Conservation (phyloP, 1,284 basidiomycete species). For the Ceratobasidium sp. region DNA sequence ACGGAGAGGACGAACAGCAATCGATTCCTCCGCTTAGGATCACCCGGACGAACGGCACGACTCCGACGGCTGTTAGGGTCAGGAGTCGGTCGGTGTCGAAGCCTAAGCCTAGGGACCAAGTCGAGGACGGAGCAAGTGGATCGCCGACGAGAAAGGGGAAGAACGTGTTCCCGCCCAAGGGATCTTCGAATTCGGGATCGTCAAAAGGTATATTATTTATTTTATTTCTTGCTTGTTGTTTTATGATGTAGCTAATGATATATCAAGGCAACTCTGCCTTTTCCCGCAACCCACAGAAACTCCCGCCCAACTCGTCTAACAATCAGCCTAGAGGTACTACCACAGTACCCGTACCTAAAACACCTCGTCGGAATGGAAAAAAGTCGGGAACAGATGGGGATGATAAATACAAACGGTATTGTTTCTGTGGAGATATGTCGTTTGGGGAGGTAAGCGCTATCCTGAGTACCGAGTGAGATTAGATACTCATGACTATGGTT, state of each 20-base stretch:
- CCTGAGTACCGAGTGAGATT: neutral
- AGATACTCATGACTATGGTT: neutral
- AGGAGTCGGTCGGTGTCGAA: slow-evolving; percentile 6
- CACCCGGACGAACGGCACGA: slow-evolving; percentile 1
- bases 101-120: slow-evolving; percentile 57
- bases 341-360: neutral
- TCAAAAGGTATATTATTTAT: neutral
- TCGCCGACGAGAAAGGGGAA: slow-evolving; percentile 42
- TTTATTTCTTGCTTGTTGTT: neutral
- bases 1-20: slow-evolving; percentile 57
- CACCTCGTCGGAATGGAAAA: no score
- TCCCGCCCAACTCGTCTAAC: neutral
- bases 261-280: neutral
- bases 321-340: neutral
- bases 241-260: neutral
- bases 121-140: slow-evolving; percentile 41
- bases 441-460: slow-evolving; percentile 74
- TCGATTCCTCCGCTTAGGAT: neutral
- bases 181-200: slow-evolving; percentile 19
- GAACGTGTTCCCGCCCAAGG: slow-evolving; percentile 21
- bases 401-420: slow-evolving; percentile 72
- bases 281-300: neutral
- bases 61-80: slow-evolving; percentile 27
- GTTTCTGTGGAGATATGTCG: slow-evolving; percentile 81
- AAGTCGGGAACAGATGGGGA: slow-evolving; percentile 56